phyloP scores from a whole-genome alignment of 805 yeast species.

The Limtongozyma cylindracea region DNA sequence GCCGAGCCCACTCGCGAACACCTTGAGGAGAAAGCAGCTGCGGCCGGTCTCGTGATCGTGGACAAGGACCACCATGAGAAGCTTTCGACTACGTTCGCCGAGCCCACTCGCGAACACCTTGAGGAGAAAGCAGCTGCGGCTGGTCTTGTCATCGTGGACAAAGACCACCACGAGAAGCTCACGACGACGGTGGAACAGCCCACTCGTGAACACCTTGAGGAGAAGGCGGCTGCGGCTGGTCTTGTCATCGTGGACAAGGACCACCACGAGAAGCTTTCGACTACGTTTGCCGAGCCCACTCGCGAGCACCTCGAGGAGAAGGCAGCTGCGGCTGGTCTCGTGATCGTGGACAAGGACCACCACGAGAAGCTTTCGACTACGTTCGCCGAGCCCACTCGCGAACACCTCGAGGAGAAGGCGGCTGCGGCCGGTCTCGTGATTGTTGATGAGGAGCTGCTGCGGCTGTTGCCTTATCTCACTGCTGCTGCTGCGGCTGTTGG shows the following conservation, averaged over 20 bases:
- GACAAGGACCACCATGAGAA: conserved; percentile 4
- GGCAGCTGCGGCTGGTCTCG: conserved; percentile 2
- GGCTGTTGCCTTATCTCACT: too few relatives aligned
- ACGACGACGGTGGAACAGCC: conserved; percentile 4
- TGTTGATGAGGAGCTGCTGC: conserved; percentile 2
- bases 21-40: conserved; percentile 3
- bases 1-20: conserved; percentile 3
- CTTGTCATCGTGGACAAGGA: conserved; percentile 3
- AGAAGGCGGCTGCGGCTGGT: conserved; percentile 4
- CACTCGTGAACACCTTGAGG: conserved; percentile 6
- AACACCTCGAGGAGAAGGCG: conserved; percentile 3
- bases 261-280: conserved; percentile 1
- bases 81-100: conserved; percentile 1
- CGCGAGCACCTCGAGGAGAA: conserved; percentile 3
- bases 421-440: conserved; percentile 2
- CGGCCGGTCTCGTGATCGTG: conserved; percentile 2
- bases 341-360: conserved; percentile 3
- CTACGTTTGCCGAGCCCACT: conserved; percentile 2
- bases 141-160: conserved; percentile 2
- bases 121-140: conserved; percentile 3
- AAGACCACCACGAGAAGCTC: conserved; percentile 4
- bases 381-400: conserved; percentile 2
- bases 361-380: conserved; percentile 4
- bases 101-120: conserved; percentile 2
- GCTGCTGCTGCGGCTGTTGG: too few relatives aligned